Evolutionary conservation across 1,139 yeast genomes (phyloP).

Genomic region (Candida gigantensis): DNA sequence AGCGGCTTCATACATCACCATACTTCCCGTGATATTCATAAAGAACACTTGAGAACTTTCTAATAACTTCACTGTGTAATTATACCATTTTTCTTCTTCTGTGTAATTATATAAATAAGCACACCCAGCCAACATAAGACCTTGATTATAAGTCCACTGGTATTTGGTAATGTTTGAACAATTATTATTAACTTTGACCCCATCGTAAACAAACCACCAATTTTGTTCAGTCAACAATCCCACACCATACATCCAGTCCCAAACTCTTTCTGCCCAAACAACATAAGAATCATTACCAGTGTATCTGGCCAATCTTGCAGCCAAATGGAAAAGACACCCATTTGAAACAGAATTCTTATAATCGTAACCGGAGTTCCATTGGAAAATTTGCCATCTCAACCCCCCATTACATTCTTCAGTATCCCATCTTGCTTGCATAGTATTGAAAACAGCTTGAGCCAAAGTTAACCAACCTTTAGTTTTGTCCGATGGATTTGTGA

Average conservation of each 20-base stretch:
- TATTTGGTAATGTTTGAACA: constrained; percentile 60
- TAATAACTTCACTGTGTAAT: constrained; percentile 55
- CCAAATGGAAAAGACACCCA: constrained; percentile 86
- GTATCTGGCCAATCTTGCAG: constrained; percentile 83
- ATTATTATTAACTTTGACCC: constrained; percentile 63
- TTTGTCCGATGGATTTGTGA: constrained; percentile 56
- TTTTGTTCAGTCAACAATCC: constrained; percentile 52
- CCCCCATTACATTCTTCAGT: constrained; percentile 76
- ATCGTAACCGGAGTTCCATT: constrained; percentile 92
- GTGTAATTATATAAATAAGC: constrained; percentile 83
- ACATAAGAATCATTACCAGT: constrained; percentile 73
- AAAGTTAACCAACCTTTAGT: constrained; percentile 62
- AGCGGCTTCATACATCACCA: constrained; percentile 76
- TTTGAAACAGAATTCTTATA: constrained; percentile 89
- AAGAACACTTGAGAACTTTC: constrained; percentile 57
- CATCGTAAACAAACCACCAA: constrained; percentile 69
- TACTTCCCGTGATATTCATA: constrained; percentile 42
- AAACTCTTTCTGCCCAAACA: constrained; percentile 77
- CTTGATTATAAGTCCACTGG: constrained; percentile 91
- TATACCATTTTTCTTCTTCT: constrained; percentile 65
- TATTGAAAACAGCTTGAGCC: constrained; percentile 82
- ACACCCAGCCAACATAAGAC: constrained; percentile 74
- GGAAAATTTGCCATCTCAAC: constrained; percentile 92
- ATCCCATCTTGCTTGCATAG: constrained; percentile 92
- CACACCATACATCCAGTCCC: constrained; percentile 76